Evolutionary conservation across 1,284 basidiomycete genomes (phyloP), one percentile per base, ranked within the genome.

Genomic region (Ganoderma leucocontextum): DNA sequence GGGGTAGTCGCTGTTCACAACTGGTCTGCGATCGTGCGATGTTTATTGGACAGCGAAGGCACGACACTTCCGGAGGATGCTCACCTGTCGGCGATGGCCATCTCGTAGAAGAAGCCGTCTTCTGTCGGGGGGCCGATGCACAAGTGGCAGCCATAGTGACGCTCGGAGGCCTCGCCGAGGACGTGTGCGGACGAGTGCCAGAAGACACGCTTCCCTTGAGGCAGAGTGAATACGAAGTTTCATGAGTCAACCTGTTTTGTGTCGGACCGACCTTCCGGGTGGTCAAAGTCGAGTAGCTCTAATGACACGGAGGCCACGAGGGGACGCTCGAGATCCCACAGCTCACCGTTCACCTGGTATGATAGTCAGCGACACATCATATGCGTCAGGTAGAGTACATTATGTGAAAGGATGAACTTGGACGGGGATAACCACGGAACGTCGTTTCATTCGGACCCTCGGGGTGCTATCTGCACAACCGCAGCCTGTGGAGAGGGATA

Each of bases 171-270:
- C 83, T 99, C 98, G 63, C 98, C 98, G n/a, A 99, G 87, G 66
- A 99, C 96, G 82, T 99, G 98, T 0, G 98, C 98, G 13, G 97
- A 99, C 33, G 97, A 99, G 80, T 99, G 98, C 98, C 98, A 99
- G 85, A 99, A 99, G 42, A 99, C 98, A 75, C 92, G 92, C 80
- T 97, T 95, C 66, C 95, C 93, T 94, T 74, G 17, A 49, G n/a
- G 33, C 42, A 61, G 38, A 62, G 19, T 71, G 19, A 74, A 38
- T 17, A 33, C n/a, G 15, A 25, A 41, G 25, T 41, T 12, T 19
- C 10, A 15, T 17, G 19, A 5, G 8, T 36, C 53, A 58, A 52
- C 58, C 17, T 64, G 7, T 1, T 1, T 19, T 19, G 6, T 15
- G 36, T 19, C 35, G n/a, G 12, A 53, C 73, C 73, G 75, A 89